These are phyloP conservation scores for Discostella stelligeroides DNA, from an alignment of 108 stramenopile species.

Conservation along the genomic window DNA sequence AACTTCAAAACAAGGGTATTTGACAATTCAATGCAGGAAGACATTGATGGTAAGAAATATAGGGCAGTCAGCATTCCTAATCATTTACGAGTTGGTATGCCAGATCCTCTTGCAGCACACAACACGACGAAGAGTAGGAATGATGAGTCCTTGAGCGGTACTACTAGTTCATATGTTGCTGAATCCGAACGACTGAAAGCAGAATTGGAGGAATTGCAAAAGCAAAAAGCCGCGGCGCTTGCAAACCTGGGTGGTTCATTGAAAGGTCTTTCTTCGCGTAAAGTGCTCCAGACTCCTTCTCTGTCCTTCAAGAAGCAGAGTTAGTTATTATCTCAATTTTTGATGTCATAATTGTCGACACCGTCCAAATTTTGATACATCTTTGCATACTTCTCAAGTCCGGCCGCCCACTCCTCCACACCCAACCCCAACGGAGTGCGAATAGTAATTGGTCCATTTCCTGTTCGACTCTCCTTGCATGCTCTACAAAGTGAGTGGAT, in stretches of 20 bases:
- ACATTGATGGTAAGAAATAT: slow-evolving; percentile 17
- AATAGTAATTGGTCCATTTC: slow-evolving; percentile 58
- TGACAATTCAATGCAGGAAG: slow-evolving; percentile 31
- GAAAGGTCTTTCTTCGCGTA: slow-evolving; percentile 7
- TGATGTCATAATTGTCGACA: slow-evolving; percentile 13
- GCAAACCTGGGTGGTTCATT: slow-evolving; percentile 13
- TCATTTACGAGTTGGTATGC: slow-evolving; percentile 52
- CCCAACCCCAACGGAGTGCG: slow-evolving; percentile 70
- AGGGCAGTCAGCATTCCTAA: slow-evolving; percentile 55
- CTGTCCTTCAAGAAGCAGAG: slow-evolving; percentile 36
- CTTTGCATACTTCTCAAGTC: slow-evolving; percentile 61
- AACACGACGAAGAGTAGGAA: slow-evolving; percentile 33
- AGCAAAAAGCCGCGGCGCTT: slow-evolving; percentile 29
- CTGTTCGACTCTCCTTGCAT: slow-evolving; percentile 67
- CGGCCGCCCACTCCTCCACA: slow-evolving; percentile 67
- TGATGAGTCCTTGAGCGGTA: slow-evolving; percentile 21
- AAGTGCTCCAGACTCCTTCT: slow-evolving; percentile 14
- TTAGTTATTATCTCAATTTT: slow-evolving; percentile 13
- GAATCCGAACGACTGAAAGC: slow-evolving; percentile 51
- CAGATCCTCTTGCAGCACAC: slow-evolving; percentile 43
- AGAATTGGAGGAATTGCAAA: slow-evolving; percentile 52
- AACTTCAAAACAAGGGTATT: slow-evolving; percentile 45
- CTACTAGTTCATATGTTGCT: slow-evolving; percentile 15
- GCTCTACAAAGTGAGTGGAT: background rate
- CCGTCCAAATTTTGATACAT: slow-evolving; percentile 12